Evolutionary conservation across 2,329 filamentous ascomycete species (phyloP).

Genomic region (Diaporthe humulicola): DNA sequence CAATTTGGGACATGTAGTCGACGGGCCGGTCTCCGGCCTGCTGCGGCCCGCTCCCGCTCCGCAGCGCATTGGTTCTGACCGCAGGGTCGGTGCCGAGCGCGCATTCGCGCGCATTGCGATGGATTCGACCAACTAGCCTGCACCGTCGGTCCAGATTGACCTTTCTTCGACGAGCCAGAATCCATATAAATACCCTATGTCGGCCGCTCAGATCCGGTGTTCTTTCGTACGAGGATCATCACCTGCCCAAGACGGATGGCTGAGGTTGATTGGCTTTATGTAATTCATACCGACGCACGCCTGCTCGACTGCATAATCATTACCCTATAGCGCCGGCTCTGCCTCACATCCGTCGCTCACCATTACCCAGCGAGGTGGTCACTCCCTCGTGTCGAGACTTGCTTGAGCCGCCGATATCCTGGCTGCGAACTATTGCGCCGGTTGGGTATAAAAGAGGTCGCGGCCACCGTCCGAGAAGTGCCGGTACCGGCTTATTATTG

Average conservation of each 20-base stretch:
- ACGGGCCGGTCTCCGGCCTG: neutral
- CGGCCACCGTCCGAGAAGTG: no score
- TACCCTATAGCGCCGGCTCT: conserved; percentile 17
- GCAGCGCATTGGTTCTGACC: neutral
- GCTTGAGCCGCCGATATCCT: conserved; percentile 21
- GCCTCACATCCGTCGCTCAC: neutral
- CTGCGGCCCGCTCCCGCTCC: conserved; percentile 15
- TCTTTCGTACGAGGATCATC: neutral
- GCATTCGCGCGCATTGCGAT: conserved; percentile 4
- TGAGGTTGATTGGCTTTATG: neutral
- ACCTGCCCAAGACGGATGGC: conserved; percentile 18
- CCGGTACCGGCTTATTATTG: neutral
- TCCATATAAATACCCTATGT: neutral
- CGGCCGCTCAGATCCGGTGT: neutral
- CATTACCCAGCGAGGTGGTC: neutral
- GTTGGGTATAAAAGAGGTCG: neutral
- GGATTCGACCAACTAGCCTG: neutral
- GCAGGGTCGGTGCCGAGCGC: conserved; percentile 13
- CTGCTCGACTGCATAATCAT: conserved; percentile 26
- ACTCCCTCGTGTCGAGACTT: neutral
- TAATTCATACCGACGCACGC: conserved; percentile 9
- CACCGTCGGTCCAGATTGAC: neutral
- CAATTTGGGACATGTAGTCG: neutral
- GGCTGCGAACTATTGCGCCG: neutral
- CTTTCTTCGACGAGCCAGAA: neutral